Conservation (phyloP, 2,329 filamentous ascomycete species). For the Fusarium mangiferae region DNA sequence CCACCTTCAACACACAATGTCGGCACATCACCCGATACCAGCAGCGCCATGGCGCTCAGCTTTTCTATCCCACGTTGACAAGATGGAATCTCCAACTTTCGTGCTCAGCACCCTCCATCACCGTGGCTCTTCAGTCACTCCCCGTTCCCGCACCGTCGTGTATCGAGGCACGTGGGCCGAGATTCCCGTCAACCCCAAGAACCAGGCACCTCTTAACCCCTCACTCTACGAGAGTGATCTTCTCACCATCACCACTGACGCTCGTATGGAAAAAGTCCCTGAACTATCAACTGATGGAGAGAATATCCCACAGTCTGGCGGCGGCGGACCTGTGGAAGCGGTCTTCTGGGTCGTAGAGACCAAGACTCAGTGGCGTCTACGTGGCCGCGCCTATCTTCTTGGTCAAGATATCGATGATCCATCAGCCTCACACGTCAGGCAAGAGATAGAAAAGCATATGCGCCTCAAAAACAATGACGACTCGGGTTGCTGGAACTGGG, state of each 20-base stretch:
- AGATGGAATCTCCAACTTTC: slow-evolving; percentile 61
- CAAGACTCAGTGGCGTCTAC: slow-evolving; percentile 85
- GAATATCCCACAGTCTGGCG: slow-evolving; percentile 58
- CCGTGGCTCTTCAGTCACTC: slow-evolving; percentile 51
- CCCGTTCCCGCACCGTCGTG: slow-evolving; percentile 81
- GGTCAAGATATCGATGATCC: slow-evolving; percentile 71
- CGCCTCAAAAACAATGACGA: slow-evolving; percentile 50
- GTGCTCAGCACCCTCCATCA: slow-evolving; percentile 62
- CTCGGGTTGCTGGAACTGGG: slow-evolving; percentile 76
- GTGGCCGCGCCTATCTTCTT: slow-evolving; percentile 80
- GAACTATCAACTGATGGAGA: slow-evolving; percentile 68
- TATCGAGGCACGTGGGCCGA: slow-evolving; percentile 86
- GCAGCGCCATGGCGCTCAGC: slow-evolving; percentile 64
- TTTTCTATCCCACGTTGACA: slow-evolving; percentile 62
- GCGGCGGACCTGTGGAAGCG: slow-evolving; percentile 80
- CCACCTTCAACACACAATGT: slow-evolving; percentile 46
- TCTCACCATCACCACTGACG: slow-evolving; percentile 86
- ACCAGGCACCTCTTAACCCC: slow-evolving; percentile 78
- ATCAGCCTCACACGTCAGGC: slow-evolving; percentile 61
- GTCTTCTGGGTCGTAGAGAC: slow-evolving; percentile 81
- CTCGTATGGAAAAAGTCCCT: slow-evolving; percentile 83
- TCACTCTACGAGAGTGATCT: slow-evolving; percentile 77
- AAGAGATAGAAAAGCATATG: slow-evolving; percentile 72
- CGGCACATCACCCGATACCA: slow-evolving; percentile 29
- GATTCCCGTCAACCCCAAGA: slow-evolving; percentile 77